Evolutionary conservation across 306 rosid genomes (phyloP).

Genomic region (Calophaca sinica): DNA sequence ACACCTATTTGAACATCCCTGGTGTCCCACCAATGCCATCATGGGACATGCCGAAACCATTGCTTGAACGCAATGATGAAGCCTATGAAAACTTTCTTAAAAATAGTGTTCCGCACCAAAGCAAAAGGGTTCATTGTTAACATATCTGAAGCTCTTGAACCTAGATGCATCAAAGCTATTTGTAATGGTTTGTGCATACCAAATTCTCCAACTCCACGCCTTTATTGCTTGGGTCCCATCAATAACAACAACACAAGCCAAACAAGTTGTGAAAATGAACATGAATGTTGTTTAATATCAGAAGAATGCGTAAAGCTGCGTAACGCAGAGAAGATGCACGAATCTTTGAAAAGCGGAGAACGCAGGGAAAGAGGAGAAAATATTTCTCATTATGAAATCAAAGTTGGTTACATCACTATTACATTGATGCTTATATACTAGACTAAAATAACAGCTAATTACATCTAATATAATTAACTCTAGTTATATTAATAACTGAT

Average conservation of each 20-base stretch:
- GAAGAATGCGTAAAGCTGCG: too few relatives aligned
- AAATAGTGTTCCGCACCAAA: background rate
- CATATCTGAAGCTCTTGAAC: constrained; percentile 55
- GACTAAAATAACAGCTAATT: too few relatives aligned
- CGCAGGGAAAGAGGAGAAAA: too few relatives aligned
- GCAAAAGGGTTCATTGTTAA: constrained; percentile 50
- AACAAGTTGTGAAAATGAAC: background rate
- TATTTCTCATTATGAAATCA: too few relatives aligned
- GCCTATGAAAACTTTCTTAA: constrained; percentile 11
- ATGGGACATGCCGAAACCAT: constrained; percentile 34
- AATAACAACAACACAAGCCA: background rate
- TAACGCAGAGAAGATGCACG: too few relatives aligned
- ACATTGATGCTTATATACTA: too few relatives aligned
- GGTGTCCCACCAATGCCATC: constrained; percentile 51
- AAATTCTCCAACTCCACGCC: constrained; percentile 33
- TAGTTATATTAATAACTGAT: too few relatives aligned
- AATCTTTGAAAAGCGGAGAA: too few relatives aligned
- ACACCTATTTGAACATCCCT: constrained; percentile 37
- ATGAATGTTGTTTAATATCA: constrained; percentile 43
- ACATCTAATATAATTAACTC: too few relatives aligned
- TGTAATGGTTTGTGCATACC: constrained; percentile 49
- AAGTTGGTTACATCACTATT: too few relatives aligned
- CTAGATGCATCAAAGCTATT: constrained; percentile 36
- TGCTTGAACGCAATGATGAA: constrained; percentile 46
- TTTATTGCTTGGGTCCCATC: constrained; percentile 54